Base-by-base conservation (phyloP, 495 filamentous ascomycete genomes). In the Podospora didyma region DNA sequence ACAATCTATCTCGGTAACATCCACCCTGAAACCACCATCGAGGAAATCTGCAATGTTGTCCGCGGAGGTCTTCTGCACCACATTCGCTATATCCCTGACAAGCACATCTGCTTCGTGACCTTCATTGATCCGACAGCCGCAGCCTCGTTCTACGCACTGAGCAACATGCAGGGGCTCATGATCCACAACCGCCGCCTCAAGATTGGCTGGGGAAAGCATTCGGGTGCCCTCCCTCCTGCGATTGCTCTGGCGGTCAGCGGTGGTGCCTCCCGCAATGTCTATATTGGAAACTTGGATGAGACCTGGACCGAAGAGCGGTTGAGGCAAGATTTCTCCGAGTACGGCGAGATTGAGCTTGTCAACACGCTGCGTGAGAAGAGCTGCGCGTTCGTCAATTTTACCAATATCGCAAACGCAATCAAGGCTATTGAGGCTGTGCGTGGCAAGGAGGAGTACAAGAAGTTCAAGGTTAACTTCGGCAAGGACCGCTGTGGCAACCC, bases 191-290 rank as follows among this genome's bases (percentile, higher is more conserved):
- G 94, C 59, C 85, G 94, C 26, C 75, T 98, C 59, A 98, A 98
- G 83, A 96, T 98, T 70, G 94, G 94, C 56, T 98, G 94, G 94
- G 94, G 94, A 59, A 98, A 98, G 78, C 94, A 98, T 72, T 98
- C 94, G 9, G 94, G 94, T 53, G 94, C 95, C 61, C 85, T 98
- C 16, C 94, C 94, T 41, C 93, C 94, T 3, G 94, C 94, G 1
- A 97, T 98, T 71, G 95, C 94, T 14, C 77, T 98, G 51, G 94
- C 94, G 10, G 94, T 98, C 56, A 96, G 90, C 59, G 95, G 93
- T 51, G 92, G 94, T 67, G 94, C 94, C 34, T 96, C 92, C 12
- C 83, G 94, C 24, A 98, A 98, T 69, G 94, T 98, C 11, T 98
- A 98, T 69, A 88, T 98, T 68, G 94, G 94, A 55, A 98, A 98